phyloP scores from a whole-genome alignment of 306 rosid species.

The Cicer arietinum region DNA sequence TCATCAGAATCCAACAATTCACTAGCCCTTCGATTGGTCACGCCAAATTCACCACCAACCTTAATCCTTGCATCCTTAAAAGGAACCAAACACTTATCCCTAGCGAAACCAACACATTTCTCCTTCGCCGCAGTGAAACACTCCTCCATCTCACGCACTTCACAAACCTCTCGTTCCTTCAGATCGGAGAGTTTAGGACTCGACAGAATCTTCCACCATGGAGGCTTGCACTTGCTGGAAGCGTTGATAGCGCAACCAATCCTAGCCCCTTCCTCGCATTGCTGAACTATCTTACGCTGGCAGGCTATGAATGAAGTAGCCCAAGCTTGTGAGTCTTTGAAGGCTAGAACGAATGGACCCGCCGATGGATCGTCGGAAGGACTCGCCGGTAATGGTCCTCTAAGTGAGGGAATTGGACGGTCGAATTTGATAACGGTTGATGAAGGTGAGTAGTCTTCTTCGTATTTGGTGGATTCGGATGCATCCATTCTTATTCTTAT shows the following conservation, averaged over 20 bases:
- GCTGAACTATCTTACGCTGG: slow-evolving; percentile 62
- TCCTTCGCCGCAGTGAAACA: slow-evolving; percentile 47
- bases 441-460: slow-evolving; percentile 63
- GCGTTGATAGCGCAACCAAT: slow-evolving; percentile 56
- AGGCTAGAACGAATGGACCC: slow-evolving; percentile 69
- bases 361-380: slow-evolving; percentile 48
- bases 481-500: slow-evolving; percentile 46
- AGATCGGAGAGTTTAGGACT: slow-evolving; percentile 54
- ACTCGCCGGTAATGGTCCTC: slow-evolving; percentile 65
- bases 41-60: slow-evolving; percentile 37
- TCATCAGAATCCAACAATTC: slow-evolving; percentile 53
- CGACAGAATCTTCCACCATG: slow-evolving; percentile 73
- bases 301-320: slow-evolving; percentile 57
- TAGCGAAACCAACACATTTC: slow-evolving; percentile 59
- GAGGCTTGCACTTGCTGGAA: slow-evolving; percentile 61
- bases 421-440: slow-evolving; percentile 62
- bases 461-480: slow-evolving; percentile 39
- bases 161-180: slow-evolving; percentile 69
- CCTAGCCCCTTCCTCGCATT: slow-evolving; percentile 82
- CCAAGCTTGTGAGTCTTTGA: slow-evolving; percentile 75
- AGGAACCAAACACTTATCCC: slow-evolving; percentile 66
- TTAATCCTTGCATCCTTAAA: slow-evolving; percentile 71
- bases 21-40: slow-evolving; percentile 58
- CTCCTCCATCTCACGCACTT: slow-evolving; percentile 52
- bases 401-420: slow-evolving; percentile 64